A percentile compares a stretch with the other conserved stretches of the same genome.
Evolutionary conservation across 208 protist species (phyloP).

Genomic region (Leishmania lainsoni): DNA sequence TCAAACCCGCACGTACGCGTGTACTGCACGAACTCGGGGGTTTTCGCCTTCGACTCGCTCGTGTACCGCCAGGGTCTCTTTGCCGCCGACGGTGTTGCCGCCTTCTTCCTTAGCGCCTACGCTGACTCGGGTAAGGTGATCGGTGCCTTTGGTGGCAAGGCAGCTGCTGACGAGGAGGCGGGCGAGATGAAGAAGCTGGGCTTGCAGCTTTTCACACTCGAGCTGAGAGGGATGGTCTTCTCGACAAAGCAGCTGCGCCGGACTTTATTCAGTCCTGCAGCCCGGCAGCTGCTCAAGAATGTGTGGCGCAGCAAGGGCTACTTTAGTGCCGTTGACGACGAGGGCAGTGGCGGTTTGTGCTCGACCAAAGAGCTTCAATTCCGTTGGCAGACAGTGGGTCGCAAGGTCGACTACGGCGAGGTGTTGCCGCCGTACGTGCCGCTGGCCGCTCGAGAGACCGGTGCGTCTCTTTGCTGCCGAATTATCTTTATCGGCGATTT

Average conservation of each 20-base stretch:
- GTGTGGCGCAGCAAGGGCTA: conserved; percentile 72
- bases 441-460: conserved; percentile 1
- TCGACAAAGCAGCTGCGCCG: conserved; percentile 14
- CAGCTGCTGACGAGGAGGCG: conserved; percentile 34
- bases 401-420: conserved; percentile 46
- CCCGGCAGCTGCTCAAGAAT: conserved; percentile 23
- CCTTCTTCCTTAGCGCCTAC: conserved; percentile 37
- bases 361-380: conserved; percentile 24
- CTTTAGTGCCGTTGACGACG: conserved; percentile 43
- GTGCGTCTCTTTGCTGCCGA: conserved; percentile 10
- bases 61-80: conserved; percentile 32
- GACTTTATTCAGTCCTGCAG: conserved; percentile 8
- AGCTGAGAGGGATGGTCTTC: not conserved
- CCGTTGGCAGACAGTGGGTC: conserved; percentile 43
- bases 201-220: conserved; percentile 32
- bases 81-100: conserved; percentile 17
- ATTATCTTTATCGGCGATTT: conserved; percentile 52
- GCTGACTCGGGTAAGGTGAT: conserved; percentile 21
- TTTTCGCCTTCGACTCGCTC: conserved; percentile 28
- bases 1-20: conserved; percentile 40
- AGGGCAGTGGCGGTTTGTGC: conserved; percentile 3
- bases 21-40: conserved; percentile 28
- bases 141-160: conserved; percentile 5
- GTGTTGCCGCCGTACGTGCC: conserved; percentile 41
- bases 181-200: conserved; percentile 36